Conservation (phyloP, 2,329 filamentous ascomycete genomes). For the Madurella fahalii region DNA sequence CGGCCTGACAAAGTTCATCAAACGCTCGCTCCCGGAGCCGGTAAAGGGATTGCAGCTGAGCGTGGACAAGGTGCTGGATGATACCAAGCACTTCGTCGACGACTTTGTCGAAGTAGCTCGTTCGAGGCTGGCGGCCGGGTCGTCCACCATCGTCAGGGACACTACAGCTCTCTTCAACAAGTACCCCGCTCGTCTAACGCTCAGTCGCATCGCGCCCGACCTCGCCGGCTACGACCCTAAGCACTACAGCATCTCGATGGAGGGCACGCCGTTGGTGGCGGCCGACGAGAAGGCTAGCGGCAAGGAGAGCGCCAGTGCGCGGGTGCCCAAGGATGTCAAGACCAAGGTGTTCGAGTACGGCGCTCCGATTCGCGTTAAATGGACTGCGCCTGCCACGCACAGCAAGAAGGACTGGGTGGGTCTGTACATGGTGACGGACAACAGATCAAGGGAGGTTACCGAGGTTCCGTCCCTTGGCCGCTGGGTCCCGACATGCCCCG, state of each 20-base stretch:
- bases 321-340: constrained; percentile 65
- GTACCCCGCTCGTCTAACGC: constrained; percentile 79
- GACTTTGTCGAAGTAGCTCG: constrained; percentile 82
- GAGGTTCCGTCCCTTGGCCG: constrained; percentile 81
- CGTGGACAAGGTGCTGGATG: constrained; percentile 81
- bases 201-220: constrained; percentile 75
- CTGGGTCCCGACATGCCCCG: constrained; percentile 78
- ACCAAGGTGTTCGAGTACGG: constrained; percentile 84
- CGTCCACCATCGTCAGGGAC: constrained; percentile 83
- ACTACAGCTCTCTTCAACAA: constrained; percentile 84
- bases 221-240: constrained; percentile 74
- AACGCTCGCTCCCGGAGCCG: constrained; percentile 76
- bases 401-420: constrained; percentile 93
- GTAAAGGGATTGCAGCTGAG: constrained; percentile 80
- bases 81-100: constrained; percentile 84
- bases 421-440: constrained; percentile 93
- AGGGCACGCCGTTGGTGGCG: constrained; percentile 55
- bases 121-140: constrained; percentile 79
- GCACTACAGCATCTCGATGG: constrained; percentile 72
- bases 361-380: constrained; percentile 81
- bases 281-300: constrained; percentile 60
- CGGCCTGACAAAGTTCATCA: constrained; percentile 86
- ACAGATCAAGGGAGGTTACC: constrained; percentile 77
- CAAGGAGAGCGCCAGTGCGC: constrained; percentile 68
- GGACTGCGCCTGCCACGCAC: constrained; percentile 85